Conservation (phyloP, 2,329 filamentous ascomycete species). For the Lecanoromycetidae sp. region DNA sequence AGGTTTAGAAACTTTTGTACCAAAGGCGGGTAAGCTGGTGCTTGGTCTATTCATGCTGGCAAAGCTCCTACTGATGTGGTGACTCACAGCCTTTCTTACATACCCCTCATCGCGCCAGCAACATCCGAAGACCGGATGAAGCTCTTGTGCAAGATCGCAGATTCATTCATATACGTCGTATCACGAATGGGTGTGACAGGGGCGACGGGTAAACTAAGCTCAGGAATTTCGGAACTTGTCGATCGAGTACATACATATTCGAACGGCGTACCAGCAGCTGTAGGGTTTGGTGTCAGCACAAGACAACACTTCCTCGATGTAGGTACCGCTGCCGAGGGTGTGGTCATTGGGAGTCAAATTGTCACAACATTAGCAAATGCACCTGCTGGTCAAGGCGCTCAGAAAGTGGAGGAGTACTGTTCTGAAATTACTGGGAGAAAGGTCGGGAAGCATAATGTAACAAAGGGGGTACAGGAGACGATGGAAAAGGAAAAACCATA, state of each 20-base stretch:
- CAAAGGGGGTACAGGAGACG: conserved; percentile 39
- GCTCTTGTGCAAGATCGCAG: conserved; percentile 87
- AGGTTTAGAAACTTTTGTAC: conserved; percentile 79
- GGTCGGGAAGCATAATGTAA: conserved; percentile 31
- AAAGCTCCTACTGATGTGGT: neutral
- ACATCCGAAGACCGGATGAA: conserved; percentile 92
- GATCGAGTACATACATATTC: conserved; percentile 84
- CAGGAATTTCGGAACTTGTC: conserved; percentile 68
- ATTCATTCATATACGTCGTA: conserved; percentile 98
- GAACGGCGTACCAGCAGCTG: conserved; percentile 75
- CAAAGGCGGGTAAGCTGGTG: conserved; percentile 51
- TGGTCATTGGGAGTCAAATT: conserved; percentile 94
- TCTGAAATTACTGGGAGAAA: conserved; percentile 54
- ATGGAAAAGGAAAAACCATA: conserved; percentile 38
- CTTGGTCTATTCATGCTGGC: neutral
- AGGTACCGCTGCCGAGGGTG: conserved; percentile 73
- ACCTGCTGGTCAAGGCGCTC: conserved; percentile 50
- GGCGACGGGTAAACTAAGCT: conserved; percentile 69
- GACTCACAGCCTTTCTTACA: conserved; percentile 63
- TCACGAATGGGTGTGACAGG: conserved; percentile 95
- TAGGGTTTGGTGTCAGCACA: conserved; percentile 94
- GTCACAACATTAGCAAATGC: conserved; percentile 67
- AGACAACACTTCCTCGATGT: conserved; percentile 85
- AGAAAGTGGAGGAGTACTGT: conserved; percentile 78
- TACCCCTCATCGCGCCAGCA: conserved; percentile 89